phyloP scores from a whole-genome alignment of 129 eudicot species.

The Lonicera japonica region DNA sequence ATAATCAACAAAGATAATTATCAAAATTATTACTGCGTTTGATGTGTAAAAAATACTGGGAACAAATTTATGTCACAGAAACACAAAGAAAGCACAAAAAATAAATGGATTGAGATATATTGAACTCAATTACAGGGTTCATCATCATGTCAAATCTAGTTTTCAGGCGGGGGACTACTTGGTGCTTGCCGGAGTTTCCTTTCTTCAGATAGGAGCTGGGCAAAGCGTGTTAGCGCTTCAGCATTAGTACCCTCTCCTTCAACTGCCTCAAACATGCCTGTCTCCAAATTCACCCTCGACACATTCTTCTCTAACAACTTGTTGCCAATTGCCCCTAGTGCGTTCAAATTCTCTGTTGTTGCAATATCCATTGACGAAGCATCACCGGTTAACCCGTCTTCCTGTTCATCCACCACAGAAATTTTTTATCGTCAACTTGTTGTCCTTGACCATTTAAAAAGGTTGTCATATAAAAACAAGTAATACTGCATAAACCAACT shows the following conservation, averaged over 20 bases:
- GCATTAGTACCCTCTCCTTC: constrained; percentile 55
- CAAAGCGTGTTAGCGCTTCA: constrained; percentile 55
- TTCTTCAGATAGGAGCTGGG: constrained; percentile 47
- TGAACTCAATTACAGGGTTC: background rate
- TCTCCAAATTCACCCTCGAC: constrained; percentile 55
- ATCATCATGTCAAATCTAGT: background rate
- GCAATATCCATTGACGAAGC: constrained; percentile 45
- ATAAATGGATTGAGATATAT: too few relatives aligned
- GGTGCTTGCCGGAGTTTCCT: constrained; percentile 19
- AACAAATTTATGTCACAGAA: too few relatives aligned
- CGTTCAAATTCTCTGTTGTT: constrained; percentile 39
- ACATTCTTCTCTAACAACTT: constrained; percentile 41
- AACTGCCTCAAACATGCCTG: constrained; percentile 37
- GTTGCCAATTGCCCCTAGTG: constrained; percentile 34
- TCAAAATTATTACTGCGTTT: background rate
- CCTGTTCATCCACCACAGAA: constrained; percentile 16
- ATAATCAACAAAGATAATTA: background rate
- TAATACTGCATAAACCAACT: too few relatives aligned
- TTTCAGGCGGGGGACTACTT: background rate
- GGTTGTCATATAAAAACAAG: background rate
- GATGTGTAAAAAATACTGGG: too few relatives aligned
- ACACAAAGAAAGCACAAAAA: background rate
- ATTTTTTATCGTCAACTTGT: background rate
- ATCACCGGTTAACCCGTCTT: constrained; percentile 51
- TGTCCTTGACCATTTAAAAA: too few relatives aligned